These are phyloP conservation scores for Toxoplasma gondii DNA, from an alignment of 169 alveolate species.

Conservation along the genomic window DNA sequence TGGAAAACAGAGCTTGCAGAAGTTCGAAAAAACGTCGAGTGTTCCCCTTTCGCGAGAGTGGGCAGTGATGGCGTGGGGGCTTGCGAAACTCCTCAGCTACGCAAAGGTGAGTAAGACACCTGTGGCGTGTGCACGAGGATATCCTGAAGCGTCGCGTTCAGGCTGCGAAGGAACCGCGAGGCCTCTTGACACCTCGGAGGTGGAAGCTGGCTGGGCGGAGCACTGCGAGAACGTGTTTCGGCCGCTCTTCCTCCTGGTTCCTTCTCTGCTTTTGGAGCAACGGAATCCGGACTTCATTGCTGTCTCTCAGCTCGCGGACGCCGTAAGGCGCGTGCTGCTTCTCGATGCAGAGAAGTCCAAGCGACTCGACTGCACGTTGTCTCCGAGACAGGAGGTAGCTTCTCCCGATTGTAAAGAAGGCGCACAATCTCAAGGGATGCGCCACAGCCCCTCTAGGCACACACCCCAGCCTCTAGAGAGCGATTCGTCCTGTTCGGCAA, in stretches of 20 bases:
- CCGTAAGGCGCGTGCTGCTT: constrained; percentile 3
- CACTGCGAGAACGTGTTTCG: not conserved
- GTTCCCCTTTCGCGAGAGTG: not conserved
- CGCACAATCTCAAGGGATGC: no score
- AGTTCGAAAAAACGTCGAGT: not conserved
- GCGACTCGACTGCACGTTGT: not conserved
- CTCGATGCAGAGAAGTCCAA: not conserved
- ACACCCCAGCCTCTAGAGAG: no score
- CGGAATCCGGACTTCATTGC: not conserved
- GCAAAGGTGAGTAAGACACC: not conserved
- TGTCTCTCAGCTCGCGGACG: constrained; percentile 19
- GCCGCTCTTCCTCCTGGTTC: not conserved
- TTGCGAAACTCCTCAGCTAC: constrained; percentile 30
- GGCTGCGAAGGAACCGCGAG: not conserved
- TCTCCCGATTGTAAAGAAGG: no score
- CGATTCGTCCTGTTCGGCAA: no score
- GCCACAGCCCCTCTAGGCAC: no score
- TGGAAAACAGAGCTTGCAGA: not conserved
- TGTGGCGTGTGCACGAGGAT: not conserved
- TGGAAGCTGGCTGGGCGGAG: not conserved
- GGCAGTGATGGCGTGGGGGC: constrained; percentile 24
- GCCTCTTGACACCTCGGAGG: not conserved
- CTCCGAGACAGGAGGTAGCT: not conserved
- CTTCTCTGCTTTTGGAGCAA: not conserved
- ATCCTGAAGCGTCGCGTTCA: not conserved